Base-by-base conservation (phyloP, 1,284 basidiomycete genomes). In the Amylostereum areolatum region DNA sequence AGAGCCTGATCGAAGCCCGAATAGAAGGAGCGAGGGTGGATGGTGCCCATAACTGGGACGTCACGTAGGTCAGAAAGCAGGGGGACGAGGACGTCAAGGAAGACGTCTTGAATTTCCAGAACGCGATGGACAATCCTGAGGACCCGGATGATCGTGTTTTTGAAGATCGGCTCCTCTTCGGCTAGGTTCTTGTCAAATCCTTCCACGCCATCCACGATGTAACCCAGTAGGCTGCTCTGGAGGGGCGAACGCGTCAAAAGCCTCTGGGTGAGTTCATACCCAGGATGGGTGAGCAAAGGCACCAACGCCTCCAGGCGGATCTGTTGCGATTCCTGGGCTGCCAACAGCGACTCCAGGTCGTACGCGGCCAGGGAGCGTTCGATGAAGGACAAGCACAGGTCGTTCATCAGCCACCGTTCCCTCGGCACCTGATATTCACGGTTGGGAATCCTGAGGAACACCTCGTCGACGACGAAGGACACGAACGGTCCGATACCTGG, bases 381-480 rank as follows among this genome's bases (percentile, higher is more conserved):
- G 46, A 97, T 75, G 63, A 93, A 97, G 51, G 81, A 83, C 41
- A 98, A 71, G 50, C 88, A 90, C 0, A 87, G 72, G 52, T 96
- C 90, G 35, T 92, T 89, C 61, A 92, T 85, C 57, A 83, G 77
- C 92, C 92, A 98, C 55, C 88, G 73, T 60, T 98, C 92, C 6
- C 79, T 80, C 6, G 82, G 80, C 41, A 79, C 74, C 5, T 78
- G 69, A 59, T 89, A 97, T 54, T 92, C 90, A 35, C 94, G 75
- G 42, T 70, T 73, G 5, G 80, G 71, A 43, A 89, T 81, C 40
- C 80, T 80, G 10, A 77, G 72, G 55, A 98, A 86, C 2, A 98
- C 89, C 36, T 89, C 88, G 61, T 98, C 92, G 53, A 97, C 72
- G 47, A 97, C 87, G 62, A 96, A 98, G 27, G 78, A 72, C 9